Evolutionary conservation across 2,329 filamentous ascomycete species (phyloP).

Genomic region (Clonostachys sp.): DNA sequence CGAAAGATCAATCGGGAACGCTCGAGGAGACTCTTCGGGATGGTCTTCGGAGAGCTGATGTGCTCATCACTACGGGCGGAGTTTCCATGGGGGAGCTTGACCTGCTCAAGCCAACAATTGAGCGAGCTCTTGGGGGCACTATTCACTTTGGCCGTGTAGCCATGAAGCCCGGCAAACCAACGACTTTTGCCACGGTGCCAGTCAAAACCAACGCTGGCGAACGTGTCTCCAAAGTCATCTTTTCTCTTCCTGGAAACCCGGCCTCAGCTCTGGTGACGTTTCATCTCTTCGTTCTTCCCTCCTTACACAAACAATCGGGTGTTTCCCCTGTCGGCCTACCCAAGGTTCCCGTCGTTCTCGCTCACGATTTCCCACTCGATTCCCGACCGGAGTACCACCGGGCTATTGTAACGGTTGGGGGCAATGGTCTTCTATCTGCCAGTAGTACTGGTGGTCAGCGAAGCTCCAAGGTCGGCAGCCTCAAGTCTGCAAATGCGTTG

Average conservation of each 20-base stretch:
- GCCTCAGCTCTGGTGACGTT: slow-evolving; percentile 90
- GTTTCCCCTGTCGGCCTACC: slow-evolving; percentile 65
- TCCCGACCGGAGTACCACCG: slow-evolving; percentile 87
- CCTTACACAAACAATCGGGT: slow-evolving; percentile 73
- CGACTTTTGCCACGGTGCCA: slow-evolving; percentile 88
- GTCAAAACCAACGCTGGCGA: slow-evolving; percentile 56
- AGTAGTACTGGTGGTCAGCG: slow-evolving; percentile 85
- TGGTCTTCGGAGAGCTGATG: slow-evolving; percentile 69
- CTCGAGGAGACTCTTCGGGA: slow-evolving; percentile 75
- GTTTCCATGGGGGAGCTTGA: slow-evolving; percentile 98
- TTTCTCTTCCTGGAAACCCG: slow-evolving; percentile 90
- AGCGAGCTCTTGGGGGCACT: slow-evolving; percentile 80
- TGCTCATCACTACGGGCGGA: slow-evolving; percentile 88
- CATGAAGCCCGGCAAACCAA: slow-evolving; percentile 98
- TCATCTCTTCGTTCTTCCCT: slow-evolving; percentile 88
- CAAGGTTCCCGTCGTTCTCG: slow-evolving; percentile 64
- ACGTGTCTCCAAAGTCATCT: slow-evolving; percentile 66
- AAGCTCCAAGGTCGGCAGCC: slow-evolving; percentile 83
- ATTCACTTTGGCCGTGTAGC: slow-evolving; percentile 95
- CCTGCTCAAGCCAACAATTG: slow-evolving; percentile 92
- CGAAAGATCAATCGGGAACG: slow-evolving; percentile 64
- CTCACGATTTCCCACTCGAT: slow-evolving; percentile 72
- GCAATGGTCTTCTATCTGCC: slow-evolving; percentile 67
- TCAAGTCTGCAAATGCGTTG: slow-evolving; percentile 84
- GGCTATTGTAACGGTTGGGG: slow-evolving; percentile 62